Conservation (phyloP, 495 filamentous ascomycete species). For the Hypoxylon perforatum region DNA sequence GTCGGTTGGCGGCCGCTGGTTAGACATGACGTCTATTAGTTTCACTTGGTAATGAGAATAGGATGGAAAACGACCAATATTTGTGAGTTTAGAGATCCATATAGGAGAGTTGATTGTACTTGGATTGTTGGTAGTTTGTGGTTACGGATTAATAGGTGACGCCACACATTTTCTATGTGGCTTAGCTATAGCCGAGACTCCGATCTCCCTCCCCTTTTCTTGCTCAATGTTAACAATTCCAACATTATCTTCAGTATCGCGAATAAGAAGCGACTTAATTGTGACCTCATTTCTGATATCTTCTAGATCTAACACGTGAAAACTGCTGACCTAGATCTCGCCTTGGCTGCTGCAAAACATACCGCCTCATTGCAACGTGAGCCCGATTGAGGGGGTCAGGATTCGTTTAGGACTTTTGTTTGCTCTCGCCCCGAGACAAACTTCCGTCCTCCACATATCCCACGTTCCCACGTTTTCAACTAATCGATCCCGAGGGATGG, state of each 20-base stretch:
- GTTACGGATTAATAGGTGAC: no score
- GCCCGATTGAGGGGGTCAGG: constrained; percentile 23
- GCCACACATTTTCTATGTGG: no score
- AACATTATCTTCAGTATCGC: no score
- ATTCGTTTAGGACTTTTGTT: constrained; percentile 29
- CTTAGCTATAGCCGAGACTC: no score
- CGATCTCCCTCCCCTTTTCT: no score
- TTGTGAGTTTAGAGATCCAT: no score
- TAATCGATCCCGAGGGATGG: constrained; percentile 19
- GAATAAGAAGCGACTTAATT: not conserved
- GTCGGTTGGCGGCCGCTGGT: no score
- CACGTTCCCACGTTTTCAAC: constrained; percentile 20
- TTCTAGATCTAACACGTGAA: constrained; percentile 13
- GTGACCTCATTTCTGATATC: not conserved
- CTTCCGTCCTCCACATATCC: constrained; percentile 27
- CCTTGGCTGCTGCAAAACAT: constrained; percentile 33
- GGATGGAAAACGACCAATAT: not conserved
- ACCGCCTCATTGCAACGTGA: constrained; percentile 19
- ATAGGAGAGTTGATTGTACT: no score
- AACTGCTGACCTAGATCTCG: constrained; percentile 15
- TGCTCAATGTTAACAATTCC: no score
- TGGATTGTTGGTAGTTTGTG: no score
- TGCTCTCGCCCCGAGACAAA: constrained; percentile 6
- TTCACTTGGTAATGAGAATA: not conserved
- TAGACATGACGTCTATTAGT: not conserved